Conservation (phyloP, 106 monocot genomes). For the Allium sativum region DNA sequence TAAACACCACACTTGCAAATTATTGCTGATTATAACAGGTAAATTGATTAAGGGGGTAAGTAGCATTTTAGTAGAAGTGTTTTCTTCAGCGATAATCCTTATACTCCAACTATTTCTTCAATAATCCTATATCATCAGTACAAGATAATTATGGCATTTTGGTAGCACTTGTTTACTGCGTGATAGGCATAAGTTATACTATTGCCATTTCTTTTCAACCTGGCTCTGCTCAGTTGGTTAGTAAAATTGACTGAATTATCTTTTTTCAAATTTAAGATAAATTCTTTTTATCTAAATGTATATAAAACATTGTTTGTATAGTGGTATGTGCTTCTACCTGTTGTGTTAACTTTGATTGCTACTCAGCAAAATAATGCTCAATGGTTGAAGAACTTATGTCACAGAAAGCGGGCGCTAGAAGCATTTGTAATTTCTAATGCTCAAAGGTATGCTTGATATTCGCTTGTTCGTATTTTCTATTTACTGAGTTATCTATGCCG, state of each 20-base stretch:
- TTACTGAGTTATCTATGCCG: no score
- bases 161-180: constrained; percentile 74
- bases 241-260: constrained; percentile 1
- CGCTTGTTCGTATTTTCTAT: no score
- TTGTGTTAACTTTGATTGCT: constrained; percentile 84
- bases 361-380: constrained; percentile 39
- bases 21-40: no score
- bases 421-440: constrained; percentile 87
- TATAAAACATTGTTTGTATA: constrained; percentile 21
- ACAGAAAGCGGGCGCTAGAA: constrained; percentile 90
- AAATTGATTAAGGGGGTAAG: no score
- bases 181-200: constrained; percentile 75
- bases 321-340: constrained; percentile 91
- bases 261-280: no score
- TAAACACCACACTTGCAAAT: no score
- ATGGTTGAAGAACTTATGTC: constrained; percentile 55
- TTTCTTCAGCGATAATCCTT: no score
- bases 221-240: constrained; percentile 73
- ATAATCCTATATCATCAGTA: constrained; percentile 71
- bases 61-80: no score
- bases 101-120: constrained; percentile 97
- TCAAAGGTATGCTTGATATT: constrained; percentile 27
- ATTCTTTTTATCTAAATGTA: no score
- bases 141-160: constrained; percentile 54
- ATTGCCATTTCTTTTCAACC: constrained; percentile 81